Conservation (phyloP, 345 rosid species). For the Eucalyptus erythrocorys region DNA sequence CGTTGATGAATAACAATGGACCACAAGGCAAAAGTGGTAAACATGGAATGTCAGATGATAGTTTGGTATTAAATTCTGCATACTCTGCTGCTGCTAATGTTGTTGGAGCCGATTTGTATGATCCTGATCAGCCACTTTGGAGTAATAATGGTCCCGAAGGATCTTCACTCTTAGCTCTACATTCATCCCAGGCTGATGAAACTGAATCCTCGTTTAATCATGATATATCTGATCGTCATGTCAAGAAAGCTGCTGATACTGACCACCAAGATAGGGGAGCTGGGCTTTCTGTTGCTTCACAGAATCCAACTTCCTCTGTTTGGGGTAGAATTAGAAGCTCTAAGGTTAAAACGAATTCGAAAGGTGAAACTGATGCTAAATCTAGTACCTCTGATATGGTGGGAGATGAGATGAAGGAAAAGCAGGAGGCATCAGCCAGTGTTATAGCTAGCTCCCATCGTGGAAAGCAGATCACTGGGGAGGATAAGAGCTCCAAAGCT, state of each 20-base stretch:
- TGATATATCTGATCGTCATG: constrained; percentile 26
- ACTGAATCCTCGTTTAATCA: constrained; percentile 31
- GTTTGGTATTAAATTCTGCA: constrained; percentile 41
- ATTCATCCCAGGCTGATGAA: constrained; percentile 45
- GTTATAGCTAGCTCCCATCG: constrained; percentile 20
- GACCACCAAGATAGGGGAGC: constrained; percentile 19
- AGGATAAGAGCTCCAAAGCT: constrained; percentile 20
- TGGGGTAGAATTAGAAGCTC: constrained; percentile 62
- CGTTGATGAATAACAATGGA: constrained; percentile 35
- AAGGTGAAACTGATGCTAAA: constrained; percentile 42
- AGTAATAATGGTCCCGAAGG: constrained; percentile 61
- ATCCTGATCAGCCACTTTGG: constrained; percentile 99
- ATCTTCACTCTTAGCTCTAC: constrained; percentile 26
- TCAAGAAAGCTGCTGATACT: constrained; percentile 20
- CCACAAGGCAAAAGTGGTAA: constrained; percentile 28
- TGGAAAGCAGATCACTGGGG: constrained; percentile 35
- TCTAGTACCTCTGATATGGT: constrained; percentile 22
- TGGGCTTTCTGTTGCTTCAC: constrained; percentile 21
- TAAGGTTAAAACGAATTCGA: constrained; percentile 23
- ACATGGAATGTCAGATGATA: constrained; percentile 45
- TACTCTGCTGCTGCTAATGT: constrained; percentile 29
- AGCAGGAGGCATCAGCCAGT: constrained; percentile 17
- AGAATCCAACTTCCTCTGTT: constrained; percentile 34
- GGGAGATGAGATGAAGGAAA: constrained; percentile 48
- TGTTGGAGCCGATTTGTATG: constrained; percentile 74